Conservation (phyloP, 2,329 filamentous ascomycete genomes). For the Cordyceps tenuipes region DNA sequence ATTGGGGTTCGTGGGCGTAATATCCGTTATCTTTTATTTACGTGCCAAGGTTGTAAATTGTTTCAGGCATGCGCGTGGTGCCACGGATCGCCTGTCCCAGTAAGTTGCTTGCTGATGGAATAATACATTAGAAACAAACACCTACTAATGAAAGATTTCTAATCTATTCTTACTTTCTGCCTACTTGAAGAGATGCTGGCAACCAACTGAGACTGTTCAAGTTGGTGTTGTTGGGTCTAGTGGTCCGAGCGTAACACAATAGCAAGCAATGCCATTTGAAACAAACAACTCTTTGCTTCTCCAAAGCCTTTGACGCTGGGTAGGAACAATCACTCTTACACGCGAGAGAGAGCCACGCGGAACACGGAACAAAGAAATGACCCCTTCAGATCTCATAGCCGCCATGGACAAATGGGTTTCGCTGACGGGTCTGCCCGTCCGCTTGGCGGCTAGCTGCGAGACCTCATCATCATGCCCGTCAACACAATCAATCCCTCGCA, state of each 20-base stretch:
- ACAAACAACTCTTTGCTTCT: neutral
- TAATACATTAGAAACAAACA: no score
- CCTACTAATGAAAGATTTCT: no score
- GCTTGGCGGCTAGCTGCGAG: neutral
- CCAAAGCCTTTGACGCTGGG: neutral
- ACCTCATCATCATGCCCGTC: neutral
- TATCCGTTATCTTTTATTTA: no score
- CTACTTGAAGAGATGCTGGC: no score
- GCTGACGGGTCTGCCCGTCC: neutral
- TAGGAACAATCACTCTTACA: neutral
- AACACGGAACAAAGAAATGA: neutral
- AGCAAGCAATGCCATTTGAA: constrained; percentile 6
- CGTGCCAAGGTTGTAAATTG: no score
- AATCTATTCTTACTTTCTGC: no score
- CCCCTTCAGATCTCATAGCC: neutral
- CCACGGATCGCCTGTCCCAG: no score
- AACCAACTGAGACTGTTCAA: no score
- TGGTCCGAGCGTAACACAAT: constrained; percentile 7
- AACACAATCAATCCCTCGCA: neutral
- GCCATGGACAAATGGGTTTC: neutral
- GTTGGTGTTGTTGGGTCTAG: neutral
- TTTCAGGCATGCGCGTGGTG: no score
- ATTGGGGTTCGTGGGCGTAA: no score
- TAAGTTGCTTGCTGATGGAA: no score
- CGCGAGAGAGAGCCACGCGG: neutral